Conservation (phyloP, 2,329 filamentous ascomycete species). For the Epichloe aotearoae region DNA sequence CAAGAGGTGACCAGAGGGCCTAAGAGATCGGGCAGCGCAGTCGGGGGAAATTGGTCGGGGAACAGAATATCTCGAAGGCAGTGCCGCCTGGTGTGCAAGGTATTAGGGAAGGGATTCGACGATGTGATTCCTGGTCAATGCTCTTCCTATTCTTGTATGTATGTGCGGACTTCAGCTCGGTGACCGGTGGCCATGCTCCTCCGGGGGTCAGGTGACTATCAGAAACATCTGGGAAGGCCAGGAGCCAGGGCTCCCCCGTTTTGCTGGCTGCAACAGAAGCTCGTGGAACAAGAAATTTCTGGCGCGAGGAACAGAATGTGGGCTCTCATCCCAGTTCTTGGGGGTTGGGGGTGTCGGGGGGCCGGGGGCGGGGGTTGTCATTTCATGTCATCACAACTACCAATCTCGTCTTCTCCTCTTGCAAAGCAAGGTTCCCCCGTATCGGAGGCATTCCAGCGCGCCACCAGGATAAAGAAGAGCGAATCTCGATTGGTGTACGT, state of each 20-base stretch:
- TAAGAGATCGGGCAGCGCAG: not conserved
- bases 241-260: not conserved
- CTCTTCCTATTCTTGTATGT: not conserved
- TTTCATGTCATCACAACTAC: too few relatives aligned
- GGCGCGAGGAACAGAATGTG: too few relatives aligned
- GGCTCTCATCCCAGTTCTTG: too few relatives aligned
- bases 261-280: too few relatives aligned
- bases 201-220: not conserved
- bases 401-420: too few relatives aligned
- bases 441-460: slow-evolving; percentile 11
- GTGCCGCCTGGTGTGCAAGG: not conserved
- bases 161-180: not conserved
- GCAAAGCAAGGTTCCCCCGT: slow-evolving; percentile 1
- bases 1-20: too few relatives aligned
- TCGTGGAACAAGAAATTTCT: too few relatives aligned
- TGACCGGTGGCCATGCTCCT: not conserved
- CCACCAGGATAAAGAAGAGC: not conserved
- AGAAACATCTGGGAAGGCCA: not conserved
- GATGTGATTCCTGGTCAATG: not conserved
- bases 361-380: too few relatives aligned
- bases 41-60: slow-evolving; percentile 1
- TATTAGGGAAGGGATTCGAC: too few relatives aligned
- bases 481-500: slow-evolving; percentile 7
- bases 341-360: too few relatives aligned
- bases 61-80: not conserved